Evolutionary conservation across 495 filamentous ascomycete species (phyloP).

Genomic region (Glonium stellatum): DNA sequence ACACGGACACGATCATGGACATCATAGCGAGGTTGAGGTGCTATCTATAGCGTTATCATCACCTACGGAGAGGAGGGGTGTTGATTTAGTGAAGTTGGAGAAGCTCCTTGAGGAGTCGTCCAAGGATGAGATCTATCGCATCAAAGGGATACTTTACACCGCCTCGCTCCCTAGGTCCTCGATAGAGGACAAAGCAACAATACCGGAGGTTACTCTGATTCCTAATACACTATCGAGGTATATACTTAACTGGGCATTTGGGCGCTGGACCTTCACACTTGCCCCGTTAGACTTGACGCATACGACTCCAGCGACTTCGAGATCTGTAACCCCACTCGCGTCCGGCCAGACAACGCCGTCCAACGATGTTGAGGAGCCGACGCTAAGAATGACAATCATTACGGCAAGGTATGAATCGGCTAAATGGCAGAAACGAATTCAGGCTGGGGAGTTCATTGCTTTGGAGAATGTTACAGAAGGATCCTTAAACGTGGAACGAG

Average conservation of each 20-base stretch:
- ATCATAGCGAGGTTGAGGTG: conserved; percentile 87
- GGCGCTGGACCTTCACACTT: conserved; percentile 79
- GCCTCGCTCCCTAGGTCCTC: conserved; percentile 51
- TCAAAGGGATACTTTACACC: conserved; percentile 76
- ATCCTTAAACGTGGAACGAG: conserved; percentile 16
- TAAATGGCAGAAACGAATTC: conserved; percentile 65
- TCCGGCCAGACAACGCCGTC: conserved; percentile 29
- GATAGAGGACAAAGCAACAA: conserved; percentile 41
- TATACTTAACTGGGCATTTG: conserved; percentile 97
- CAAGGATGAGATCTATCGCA: conserved; percentile 90
- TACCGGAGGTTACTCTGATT: conserved; percentile 8
- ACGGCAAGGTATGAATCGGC: conserved; percentile 74
- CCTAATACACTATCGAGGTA: conserved; percentile 43
- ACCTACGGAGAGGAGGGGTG: conserved; percentile 31
- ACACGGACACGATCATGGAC: conserved; percentile 39
- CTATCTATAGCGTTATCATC: conserved; percentile 63
- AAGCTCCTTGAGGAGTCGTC: conserved; percentile 61
- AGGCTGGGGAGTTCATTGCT: conserved; percentile 17
- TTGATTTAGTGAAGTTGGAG: conserved; percentile 61
- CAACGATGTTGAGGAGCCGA: conserved; percentile 35
- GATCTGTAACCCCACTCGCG: conserved; percentile 31
- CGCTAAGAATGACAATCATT: conserved; percentile 75
- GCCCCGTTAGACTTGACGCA: conserved; percentile 36
- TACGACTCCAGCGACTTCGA: conserved; percentile 25
- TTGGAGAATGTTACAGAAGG: conserved; percentile 15